Percentiles rank a stretch among this genome's conserved stretches.
phyloP scores from a whole-genome alignment of 2,329 filamentous ascomycete genomes.

The Calonectria pteridis region DNA sequence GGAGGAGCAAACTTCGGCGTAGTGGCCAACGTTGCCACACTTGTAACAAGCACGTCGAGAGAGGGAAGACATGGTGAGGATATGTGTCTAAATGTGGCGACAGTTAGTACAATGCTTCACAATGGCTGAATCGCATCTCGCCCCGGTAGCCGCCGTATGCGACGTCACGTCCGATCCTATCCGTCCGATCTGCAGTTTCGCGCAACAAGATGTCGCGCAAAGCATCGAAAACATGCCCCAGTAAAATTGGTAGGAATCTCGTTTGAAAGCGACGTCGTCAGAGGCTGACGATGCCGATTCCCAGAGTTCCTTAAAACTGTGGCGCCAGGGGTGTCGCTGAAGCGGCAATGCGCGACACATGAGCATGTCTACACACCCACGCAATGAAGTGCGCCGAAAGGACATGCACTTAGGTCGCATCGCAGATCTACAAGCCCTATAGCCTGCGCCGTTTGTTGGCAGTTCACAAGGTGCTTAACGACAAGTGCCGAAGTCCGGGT shows the following conservation, averaged over 20 bases:
- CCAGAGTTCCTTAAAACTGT: neutral
- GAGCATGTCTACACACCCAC: neutral
- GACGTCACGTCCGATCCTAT: neutral
- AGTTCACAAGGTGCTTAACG: neutral
- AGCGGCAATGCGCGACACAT: slow-evolving; percentile 13
- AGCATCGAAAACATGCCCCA: neutral
- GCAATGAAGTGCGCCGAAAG: neutral
- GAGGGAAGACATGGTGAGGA: slow-evolving; percentile 77
- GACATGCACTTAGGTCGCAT: neutral
- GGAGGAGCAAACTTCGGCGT: slow-evolving; percentile 93
- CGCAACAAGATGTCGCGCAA: neutral
- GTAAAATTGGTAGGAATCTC: neutral
- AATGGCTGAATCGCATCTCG: neutral
- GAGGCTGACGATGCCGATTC: neutral
- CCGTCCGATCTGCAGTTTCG: neutral
- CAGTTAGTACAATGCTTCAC: slow-evolving; percentile 26
- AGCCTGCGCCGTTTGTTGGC: neutral
- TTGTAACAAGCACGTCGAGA: slow-evolving; percentile 88
- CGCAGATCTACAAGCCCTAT: too few species aligned
- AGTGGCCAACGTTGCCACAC: slow-evolving; percentile 86
- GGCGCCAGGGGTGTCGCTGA: neutral
- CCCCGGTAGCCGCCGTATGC: neutral
- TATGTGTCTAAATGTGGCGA: slow-evolving; percentile 26
- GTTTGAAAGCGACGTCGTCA: neutral
- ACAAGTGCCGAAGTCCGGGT: neutral